These are phyloP conservation scores for Candida corydali DNA, from an alignment of 805 yeast species.

Conservation along the genomic window DNA sequence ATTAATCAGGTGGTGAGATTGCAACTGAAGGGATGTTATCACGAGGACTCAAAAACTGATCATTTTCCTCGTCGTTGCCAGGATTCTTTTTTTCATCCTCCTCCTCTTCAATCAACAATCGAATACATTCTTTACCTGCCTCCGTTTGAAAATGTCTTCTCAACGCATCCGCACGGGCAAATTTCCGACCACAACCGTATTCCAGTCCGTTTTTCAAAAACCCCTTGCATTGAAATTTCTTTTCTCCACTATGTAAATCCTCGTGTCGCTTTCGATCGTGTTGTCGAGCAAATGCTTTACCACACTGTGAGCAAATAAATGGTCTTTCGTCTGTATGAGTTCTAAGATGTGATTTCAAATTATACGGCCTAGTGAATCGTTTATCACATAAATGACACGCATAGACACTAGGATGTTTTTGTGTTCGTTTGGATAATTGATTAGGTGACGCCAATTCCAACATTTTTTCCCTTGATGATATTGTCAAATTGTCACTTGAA, in stretches of 20 bases:
- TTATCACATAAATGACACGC: conserved; percentile 84
- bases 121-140: conserved; percentile 42
- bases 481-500: conserved; percentile 8
- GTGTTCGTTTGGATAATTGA: conserved; percentile 49
- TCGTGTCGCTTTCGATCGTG: conserved; percentile 45
- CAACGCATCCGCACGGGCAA: conserved; percentile 45
- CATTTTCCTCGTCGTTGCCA: background rate
- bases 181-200: conserved; percentile 43
- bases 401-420: conserved; percentile 69
- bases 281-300: conserved; percentile 63
- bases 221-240: conserved; percentile 71
- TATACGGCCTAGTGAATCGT: conserved; percentile 88
- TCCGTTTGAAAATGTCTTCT: conserved; percentile 45
- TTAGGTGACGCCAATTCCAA: conserved; percentile 62
- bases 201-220: conserved; percentile 50
- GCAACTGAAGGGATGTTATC: background rate
- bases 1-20: background rate
- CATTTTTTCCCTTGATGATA: conserved; percentile 51
- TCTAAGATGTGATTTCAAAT: conserved; percentile 82
- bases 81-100: conserved; percentile 20
- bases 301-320: conserved; percentile 66
- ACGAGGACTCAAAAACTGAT: background rate
- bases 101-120: conserved; percentile 38
- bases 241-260: conserved; percentile 69
- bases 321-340: conserved; percentile 89